Evolutionary conservation across 306 rosid species (phyloP).

Genomic region (Fragaria ananassa): DNA sequence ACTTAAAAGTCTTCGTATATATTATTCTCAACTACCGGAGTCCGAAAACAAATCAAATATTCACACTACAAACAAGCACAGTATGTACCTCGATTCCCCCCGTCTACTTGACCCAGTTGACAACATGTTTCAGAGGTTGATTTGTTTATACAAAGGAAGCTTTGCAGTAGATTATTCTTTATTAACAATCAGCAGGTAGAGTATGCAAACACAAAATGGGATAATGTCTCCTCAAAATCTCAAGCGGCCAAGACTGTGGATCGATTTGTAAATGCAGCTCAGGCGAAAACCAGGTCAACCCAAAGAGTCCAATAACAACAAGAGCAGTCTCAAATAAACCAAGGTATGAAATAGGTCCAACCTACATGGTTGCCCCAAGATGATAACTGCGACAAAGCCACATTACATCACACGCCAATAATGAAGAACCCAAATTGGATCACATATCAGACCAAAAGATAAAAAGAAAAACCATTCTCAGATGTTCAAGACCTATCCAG

Average conservation of each 20-base stretch:
- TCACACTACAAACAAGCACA: too few relatives aligned
- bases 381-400: not conserved
- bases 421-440: not conserved
- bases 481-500: not conserved
- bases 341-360: not conserved
- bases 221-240: slow-evolving; percentile 3
- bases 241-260: slow-evolving; percentile 2
- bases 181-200: not conserved
- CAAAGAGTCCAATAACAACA: not conserved
- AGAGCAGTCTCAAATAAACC: not conserved
- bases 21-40: too few relatives aligned
- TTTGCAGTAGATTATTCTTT: too few relatives aligned
- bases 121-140: not conserved
- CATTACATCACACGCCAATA: not conserved
- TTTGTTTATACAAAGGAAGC: not conserved
- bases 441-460: not conserved
- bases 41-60: too few relatives aligned
- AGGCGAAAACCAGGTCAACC: not conserved
- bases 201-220: not conserved
- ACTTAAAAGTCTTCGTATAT: too few relatives aligned
- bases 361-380: not conserved
- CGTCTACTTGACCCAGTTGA: not conserved
- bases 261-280: not conserved
- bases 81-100: too few relatives aligned
- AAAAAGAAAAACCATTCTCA: not conserved